Evolutionary conservation across 176 grass and related monocot genomes (phyloP).

Genomic region (Otatea glauca): DNA sequence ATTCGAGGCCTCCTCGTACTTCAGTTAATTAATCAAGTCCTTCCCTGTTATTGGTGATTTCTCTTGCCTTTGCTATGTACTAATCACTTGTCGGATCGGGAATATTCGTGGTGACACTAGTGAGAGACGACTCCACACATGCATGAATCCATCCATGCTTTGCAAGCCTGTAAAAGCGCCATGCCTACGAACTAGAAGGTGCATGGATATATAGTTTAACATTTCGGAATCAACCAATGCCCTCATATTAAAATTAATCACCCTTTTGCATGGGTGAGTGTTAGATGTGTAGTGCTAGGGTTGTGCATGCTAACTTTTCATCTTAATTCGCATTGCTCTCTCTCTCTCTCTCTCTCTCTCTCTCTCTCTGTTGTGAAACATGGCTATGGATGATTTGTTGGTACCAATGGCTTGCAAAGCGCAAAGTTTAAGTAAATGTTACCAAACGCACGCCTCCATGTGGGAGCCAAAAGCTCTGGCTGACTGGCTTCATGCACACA

Average conservation of each 20-base stretch:
- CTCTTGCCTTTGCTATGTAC: neutral
- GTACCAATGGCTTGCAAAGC: conserved; percentile 25
- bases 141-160: conserved; percentile 20
- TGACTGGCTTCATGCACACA: conserved; percentile 13
- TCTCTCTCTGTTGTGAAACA: neutral
- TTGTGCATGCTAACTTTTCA: conserved; percentile 25
- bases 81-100: neutral
- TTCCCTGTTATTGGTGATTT: neutral
- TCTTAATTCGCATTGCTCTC: too few relatives aligned
- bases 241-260: neutral
- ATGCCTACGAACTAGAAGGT: conserved; percentile 17
- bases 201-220: conserved; percentile 41
- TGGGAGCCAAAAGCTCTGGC: conserved; percentile 51
- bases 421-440: conserved; percentile 1
- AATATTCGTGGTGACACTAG: conserved; percentile 39
- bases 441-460: conserved; percentile 49
- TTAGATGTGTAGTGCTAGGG: conserved; percentile 33
- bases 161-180: conserved; percentile 54
- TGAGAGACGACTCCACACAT: neutral
- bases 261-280: conserved; percentile 2
- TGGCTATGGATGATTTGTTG: neutral
- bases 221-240: conserved; percentile 43
- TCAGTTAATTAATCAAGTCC: conserved; percentile 1
- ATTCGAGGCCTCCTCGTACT: conserved; percentile 49
- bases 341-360: neutral